Conservation (phyloP, 352 stramenopile species). For the Phytopythium montanum region DNA sequence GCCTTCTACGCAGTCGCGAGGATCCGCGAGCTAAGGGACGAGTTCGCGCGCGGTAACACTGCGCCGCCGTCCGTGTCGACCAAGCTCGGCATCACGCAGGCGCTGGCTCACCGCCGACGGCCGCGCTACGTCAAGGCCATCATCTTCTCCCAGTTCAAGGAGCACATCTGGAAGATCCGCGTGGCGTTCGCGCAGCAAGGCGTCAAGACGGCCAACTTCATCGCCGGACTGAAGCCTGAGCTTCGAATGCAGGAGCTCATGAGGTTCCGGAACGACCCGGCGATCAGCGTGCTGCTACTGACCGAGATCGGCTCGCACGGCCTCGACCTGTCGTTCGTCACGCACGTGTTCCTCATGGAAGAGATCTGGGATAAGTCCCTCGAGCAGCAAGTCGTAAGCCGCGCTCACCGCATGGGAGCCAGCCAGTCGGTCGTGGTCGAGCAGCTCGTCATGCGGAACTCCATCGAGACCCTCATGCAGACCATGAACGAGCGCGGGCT, state of each 20-base stretch:
- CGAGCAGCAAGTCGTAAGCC: slow-evolving; percentile 94
- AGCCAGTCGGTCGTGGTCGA: slow-evolving; percentile 91
- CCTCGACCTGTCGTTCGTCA: slow-evolving; percentile 97
- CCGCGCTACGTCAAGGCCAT: slow-evolving; percentile 61
- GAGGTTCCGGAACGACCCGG: slow-evolving; percentile 52
- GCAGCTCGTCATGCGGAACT: slow-evolving; percentile 86
- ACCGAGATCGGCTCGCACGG: slow-evolving; percentile 93
- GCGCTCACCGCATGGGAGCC: slow-evolving; percentile 95
- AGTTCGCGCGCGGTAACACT: slow-evolving; percentile 29
- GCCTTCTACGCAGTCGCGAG: slow-evolving; percentile 63
- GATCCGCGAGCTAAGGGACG: slow-evolving; percentile 56
- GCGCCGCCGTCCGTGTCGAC: neutral
- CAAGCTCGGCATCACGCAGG: neutral
- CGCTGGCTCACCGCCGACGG: slow-evolving; percentile 7
- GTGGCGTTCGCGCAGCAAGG: slow-evolving; percentile 69
- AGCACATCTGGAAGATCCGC: slow-evolving; percentile 75
- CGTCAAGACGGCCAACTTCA: slow-evolving; percentile 61
- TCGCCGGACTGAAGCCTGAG: slow-evolving; percentile 37
- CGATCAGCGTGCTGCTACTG: slow-evolving; percentile 91
- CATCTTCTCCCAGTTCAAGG: slow-evolving; percentile 81
- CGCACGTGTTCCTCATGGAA: slow-evolving; percentile 97
- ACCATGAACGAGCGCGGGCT: slow-evolving; percentile 31
- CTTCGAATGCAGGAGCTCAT: slow-evolving; percentile 51
- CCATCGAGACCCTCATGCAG: slow-evolving; percentile 77
- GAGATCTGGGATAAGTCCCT: slow-evolving; percentile 96